Evolutionary conservation across 306 rosid species (phyloP), one percentile per base, ranked within the genome.

Genomic region (Citrullus amarus): DNA sequence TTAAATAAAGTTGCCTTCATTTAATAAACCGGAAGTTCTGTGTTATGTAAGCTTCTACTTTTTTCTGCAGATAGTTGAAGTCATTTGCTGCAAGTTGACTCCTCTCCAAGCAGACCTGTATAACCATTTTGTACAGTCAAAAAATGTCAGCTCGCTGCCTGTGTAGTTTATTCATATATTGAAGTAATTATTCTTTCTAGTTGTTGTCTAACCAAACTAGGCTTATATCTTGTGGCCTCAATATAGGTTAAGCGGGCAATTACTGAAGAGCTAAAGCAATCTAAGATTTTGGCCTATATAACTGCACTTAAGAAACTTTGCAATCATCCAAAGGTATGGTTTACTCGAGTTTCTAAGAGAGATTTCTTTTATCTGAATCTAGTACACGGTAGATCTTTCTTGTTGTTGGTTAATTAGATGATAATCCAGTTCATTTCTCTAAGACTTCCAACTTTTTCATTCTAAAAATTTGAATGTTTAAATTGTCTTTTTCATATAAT

Each of bases 11-110:
- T 39, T 17, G 43, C 36, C 36, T 44, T 41, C 75, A 43, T 20
- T 69, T 12, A 0, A 12, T 11, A 69, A 44, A 69, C 75, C 75
- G n/a, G 4, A 39, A 68, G 13, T 20, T 39, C 20, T 43, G 17
- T 63, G 8, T 69, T 66, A 20, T 39, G 32, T 12, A 69, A 20
- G 76, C 77, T 48, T 73, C 44, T 73, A 30, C 6, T 41, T 65
- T 5, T 66, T 13, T 71, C 79, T 74, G 76, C 97, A 94, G 98
- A 92, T 95, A 56, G 82, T 95, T 82, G 96, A 95, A 92, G 98
- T 95, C 80, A 90, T 95, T 84, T 95, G 98, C 84, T 92, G 98
- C 96, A 94, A 88, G 90, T 89, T 94, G 89, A 88, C 95, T 83
- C 93, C 93, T 68, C 91, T 94, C 66, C 98, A 94, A 86, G 83